Percentiles rank a stretch among this genome's conserved stretches.
Conservation (phyloP, 768 basidiomycete species). For the Lactarius sp. region DNA sequence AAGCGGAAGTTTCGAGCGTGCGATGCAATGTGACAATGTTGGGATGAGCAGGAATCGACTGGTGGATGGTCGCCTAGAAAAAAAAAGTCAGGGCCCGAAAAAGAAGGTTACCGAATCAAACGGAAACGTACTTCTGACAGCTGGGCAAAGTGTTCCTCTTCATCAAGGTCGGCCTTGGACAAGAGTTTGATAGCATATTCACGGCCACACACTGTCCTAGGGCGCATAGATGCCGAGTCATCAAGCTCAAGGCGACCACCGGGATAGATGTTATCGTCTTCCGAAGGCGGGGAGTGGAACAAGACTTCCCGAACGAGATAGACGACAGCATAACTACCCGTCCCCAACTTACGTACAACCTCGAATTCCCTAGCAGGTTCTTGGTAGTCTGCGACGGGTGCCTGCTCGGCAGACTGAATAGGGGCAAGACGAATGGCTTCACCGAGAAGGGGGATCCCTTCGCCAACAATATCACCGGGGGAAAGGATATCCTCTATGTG, state of each 20-base stretch:
- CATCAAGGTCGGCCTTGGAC: constrained; percentile 88
- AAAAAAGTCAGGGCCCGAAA: constrained; percentile 10
- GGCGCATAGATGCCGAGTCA: constrained; percentile 31
- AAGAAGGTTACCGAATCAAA: neutral
- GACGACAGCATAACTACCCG: constrained; percentile 90
- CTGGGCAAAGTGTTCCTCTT: constrained; percentile 83
- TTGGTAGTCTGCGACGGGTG: constrained; percentile 35
- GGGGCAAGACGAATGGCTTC: constrained; percentile 60
- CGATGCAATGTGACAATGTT: constrained; percentile 95
- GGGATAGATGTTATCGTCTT: constrained; percentile 46
- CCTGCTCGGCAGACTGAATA: constrained; percentile 36
- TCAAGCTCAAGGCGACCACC: constrained; percentile 36
- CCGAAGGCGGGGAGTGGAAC: constrained; percentile 36
- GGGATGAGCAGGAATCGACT: constrained; percentile 81
- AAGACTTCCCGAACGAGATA: constrained; percentile 81
- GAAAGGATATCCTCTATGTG: constrained; percentile 23
- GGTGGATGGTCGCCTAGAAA: constrained; percentile 88
- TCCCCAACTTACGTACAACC: constrained; percentile 81
- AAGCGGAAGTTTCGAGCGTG: constrained; percentile 88
- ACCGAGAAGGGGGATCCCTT: constrained; percentile 37
- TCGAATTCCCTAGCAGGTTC: constrained; percentile 66
- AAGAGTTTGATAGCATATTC: constrained; percentile 96
- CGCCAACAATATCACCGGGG: constrained; percentile 25
- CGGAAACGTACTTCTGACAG: constrained; percentile 69
- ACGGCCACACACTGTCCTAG: constrained; percentile 54